A percentile compares a stretch with the other conserved stretches of the same genome.
Conservation (phyloP, 2,329 filamentous ascomycete species). For the Aspergillus calidoustus region DNA sequence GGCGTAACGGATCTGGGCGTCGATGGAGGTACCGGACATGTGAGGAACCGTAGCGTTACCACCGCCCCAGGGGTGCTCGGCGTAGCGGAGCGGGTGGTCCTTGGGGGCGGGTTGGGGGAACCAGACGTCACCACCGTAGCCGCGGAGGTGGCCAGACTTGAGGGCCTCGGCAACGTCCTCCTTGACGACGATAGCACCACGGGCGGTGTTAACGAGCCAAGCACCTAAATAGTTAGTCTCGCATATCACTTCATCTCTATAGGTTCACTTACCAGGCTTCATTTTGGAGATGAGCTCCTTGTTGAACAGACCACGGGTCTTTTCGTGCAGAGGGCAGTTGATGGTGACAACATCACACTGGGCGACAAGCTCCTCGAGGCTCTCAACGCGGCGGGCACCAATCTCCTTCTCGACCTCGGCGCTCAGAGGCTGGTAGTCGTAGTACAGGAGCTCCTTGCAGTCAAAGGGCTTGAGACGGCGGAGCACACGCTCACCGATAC, state of each 20-base stretch:
- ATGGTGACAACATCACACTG: conserved; percentile 99
- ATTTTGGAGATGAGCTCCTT: conserved; percentile 98
- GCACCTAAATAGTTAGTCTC: conserved; percentile 60
- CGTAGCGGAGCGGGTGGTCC: conserved; percentile 90
- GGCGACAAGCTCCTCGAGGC: conserved; percentile 87
- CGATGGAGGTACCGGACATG: conserved; percentile 98
- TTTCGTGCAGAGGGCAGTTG: conserved; percentile 99
- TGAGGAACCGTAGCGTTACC: conserved; percentile 99
- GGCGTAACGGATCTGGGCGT: conserved; percentile 92
- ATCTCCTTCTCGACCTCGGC: conserved; percentile 92
- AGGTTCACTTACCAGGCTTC: conserved; percentile 75
- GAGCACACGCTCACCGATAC: conserved; percentile 97
- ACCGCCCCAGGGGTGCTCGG: conserved; percentile 92
- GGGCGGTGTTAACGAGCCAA: conserved; percentile 98
- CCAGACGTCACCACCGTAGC: conserved; percentile 66
- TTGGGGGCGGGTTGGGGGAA: conserved; percentile 95
- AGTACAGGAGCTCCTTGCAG: conserved; percentile 99
- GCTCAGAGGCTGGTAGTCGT: conserved; percentile 94
- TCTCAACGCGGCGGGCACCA: conserved; percentile 85
- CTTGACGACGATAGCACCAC: conserved; percentile 98
- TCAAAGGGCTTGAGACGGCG: conserved; percentile 95
- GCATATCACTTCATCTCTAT: too few relatives aligned
- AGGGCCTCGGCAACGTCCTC: conserved; percentile 96
- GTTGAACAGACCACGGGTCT: conserved; percentile 95
- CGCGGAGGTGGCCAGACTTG: conserved; percentile 75